Evolutionary conservation across 768 basidiomycete genomes (phyloP), one percentile per base, ranked within the genome.

Genomic region (Rubroboletus pulcherrimus): DNA sequence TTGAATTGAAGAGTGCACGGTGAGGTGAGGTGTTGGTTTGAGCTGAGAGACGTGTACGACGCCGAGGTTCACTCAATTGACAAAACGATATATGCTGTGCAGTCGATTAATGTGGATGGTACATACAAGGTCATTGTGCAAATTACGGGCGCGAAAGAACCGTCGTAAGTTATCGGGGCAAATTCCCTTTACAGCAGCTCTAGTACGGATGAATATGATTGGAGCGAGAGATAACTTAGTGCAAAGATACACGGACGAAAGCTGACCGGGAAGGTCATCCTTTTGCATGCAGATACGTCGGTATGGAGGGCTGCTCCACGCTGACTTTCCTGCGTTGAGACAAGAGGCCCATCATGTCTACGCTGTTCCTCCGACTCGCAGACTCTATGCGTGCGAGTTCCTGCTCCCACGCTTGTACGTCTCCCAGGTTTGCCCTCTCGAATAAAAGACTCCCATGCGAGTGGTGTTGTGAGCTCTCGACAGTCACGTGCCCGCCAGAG

Each of bases 401-500:
- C 67, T 82, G 83, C 70, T 91, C 90, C 89, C 90, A 92, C 60
- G 85, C 89, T 52, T 77, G 74, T 66, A 83, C 74, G 41, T 78
- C 75, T 35, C 72, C 62, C 24, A 62, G 62, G 53, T 55, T 73
- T 63, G 54, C 71, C 63, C 43, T 70, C 63, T 66, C 66, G 17
- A 62, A 58, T 34, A 66, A 51, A 40, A 66, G 60, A 49, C 60
- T 61, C 7, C 45, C 65, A 12, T 33, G 54, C 15, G 52, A 49
- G 31, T 58, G 61, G 40, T 57, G 44, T 24, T 59, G 61, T n/a
- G 57, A 55, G 35, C 59, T 59, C 41, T 63, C 72, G 26, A 45
- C 34, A 41, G 47, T 55, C 49, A 53, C 40, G 38, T 60, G 63
- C 78, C 82, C 72, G 83, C 86, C 83, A 73, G 76, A 69, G 78